Evolutionary conservation across 208 protist species (phyloP).

Genomic region (Phytomonas francai): DNA sequence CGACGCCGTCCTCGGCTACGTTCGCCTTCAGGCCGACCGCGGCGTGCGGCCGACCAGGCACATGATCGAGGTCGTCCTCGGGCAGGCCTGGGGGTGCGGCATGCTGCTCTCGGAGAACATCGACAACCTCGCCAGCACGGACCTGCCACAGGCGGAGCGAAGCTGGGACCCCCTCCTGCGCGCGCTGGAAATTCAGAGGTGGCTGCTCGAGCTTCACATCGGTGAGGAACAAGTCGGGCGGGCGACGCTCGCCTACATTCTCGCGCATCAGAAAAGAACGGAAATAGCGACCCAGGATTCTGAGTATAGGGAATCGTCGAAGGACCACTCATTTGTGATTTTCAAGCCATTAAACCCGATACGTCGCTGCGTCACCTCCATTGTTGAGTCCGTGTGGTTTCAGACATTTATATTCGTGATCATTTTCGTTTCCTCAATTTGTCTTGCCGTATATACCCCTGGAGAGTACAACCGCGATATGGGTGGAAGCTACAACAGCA

Average conservation of each 20-base stretch:
- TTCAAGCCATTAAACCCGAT: conserved; percentile 48
- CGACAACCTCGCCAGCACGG: conserved; percentile 68
- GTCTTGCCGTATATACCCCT: conserved; percentile 64
- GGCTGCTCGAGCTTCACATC: conserved; percentile 81
- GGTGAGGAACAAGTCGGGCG: conserved; percentile 87
- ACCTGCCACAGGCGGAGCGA: conserved; percentile 50
- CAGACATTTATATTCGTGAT: conserved; percentile 53
- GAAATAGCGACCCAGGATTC: conserved; percentile 24
- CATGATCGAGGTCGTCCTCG: conserved; percentile 75
- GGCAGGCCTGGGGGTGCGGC: conserved; percentile 84
- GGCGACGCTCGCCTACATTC: conserved; percentile 80
- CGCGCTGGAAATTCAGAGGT: conserved; percentile 79
- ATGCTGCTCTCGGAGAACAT: conserved; percentile 87
- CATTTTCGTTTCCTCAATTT: conserved; percentile 69
- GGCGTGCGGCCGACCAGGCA: conserved; percentile 48
- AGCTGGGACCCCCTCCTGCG: conserved; percentile 69
- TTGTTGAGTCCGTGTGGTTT: conserved; percentile 60
- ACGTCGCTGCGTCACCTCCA: conserved; percentile 25
- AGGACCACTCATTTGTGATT: conserved; percentile 60
- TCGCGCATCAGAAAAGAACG: conserved; percentile 68
- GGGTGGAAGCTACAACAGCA: conserved; percentile 44
- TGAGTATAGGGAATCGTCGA: conserved; percentile 51
- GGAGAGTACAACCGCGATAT: conserved; percentile 46
- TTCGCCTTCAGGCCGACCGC: conserved; percentile 61
- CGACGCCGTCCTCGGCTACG: conserved; percentile 71